Evolutionary conservation across 352 stramenopile genomes (phyloP).

Genomic region (Globisporangium orthogonon): DNA sequence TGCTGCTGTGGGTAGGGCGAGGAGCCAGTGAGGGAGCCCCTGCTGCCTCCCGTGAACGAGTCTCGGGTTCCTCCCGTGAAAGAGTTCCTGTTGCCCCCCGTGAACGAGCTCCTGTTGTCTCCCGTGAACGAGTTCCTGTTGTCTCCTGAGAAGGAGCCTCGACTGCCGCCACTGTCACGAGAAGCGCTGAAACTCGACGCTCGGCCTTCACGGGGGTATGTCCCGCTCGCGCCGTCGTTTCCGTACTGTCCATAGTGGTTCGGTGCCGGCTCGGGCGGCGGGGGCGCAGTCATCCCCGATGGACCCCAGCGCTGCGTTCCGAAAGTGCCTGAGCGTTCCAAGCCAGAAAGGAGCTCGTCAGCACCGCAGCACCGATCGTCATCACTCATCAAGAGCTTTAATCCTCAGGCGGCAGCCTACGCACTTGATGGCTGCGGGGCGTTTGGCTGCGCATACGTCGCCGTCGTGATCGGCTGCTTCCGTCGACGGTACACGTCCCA

Average conservation of each 20-base stretch:
- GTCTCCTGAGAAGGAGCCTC: conserved; percentile 16
- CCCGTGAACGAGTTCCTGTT: neutral
- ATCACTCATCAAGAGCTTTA: neutral
- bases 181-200: conserved; percentile 10
- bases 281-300: conserved; percentile 28
- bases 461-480: conserved; percentile 38
- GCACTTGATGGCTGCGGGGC: conserved; percentile 5
- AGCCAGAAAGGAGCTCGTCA: neutral
- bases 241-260: conserved; percentile 1
- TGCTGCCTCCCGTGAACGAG: conserved; percentile 4
- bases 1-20: conserved; percentile 15
- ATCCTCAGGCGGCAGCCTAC: neutral
- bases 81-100: neutral
- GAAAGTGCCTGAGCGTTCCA: conserved; percentile 30
- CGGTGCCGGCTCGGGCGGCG: conserved; percentile 15
- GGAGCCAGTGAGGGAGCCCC: conserved; percentile 5
- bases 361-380: too few relatives aligned
- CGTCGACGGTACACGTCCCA: conserved; percentile 79
- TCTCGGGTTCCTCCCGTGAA: neutral
- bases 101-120: neutral
- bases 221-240: conserved; percentile 1
- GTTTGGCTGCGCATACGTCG: conserved; percentile 36
- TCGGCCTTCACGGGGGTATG: conserved; percentile 6
- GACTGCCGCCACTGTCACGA: conserved; percentile 16
- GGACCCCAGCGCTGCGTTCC: conserved; percentile 66